Percentiles rank a stretch among this genome's conserved stretches.
Conservation (phyloP, 148 eudicot species). For the Persicaria maculosa region DNA sequence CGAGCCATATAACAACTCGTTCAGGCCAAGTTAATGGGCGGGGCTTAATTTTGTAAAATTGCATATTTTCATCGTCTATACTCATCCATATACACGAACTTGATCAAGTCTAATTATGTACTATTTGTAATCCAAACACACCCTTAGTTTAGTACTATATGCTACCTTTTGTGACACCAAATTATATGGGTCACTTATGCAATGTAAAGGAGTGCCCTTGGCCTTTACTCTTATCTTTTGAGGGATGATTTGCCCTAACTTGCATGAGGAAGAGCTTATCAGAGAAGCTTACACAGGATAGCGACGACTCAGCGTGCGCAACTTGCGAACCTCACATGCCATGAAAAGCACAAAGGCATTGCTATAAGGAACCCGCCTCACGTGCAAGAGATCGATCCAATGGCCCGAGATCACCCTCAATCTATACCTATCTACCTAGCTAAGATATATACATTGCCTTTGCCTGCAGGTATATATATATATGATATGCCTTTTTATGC, state of each 20-base stretch:
- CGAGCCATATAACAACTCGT: too few species aligned
- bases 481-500: background rate
- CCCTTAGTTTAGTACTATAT: background rate
- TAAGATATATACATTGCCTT: too few species aligned
- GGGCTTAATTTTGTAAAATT: too few species aligned
- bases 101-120: background rate
- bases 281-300: background rate
- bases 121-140: too few species aligned
- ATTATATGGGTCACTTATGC: background rate
- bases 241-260: too few species aligned
- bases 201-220: too few species aligned
- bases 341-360: constrained; percentile 28
- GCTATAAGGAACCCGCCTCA: constrained; percentile 38
- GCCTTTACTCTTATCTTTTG: too few species aligned
- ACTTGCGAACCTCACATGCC: constrained; percentile 44
- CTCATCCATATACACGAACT: background rate
- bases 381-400: constrained; percentile 78
- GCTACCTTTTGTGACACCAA: background rate
- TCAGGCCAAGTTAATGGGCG: too few species aligned
- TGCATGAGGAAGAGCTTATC: background rate
- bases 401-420: constrained; percentile 21
- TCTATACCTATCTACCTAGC: background rate
- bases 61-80: too few species aligned
- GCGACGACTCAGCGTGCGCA: background rate
- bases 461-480: too few species aligned